Evolutionary conservation across 371 early-diverging fungal genomes (phyloP).

Genomic region (Mortierella sp.): DNA sequence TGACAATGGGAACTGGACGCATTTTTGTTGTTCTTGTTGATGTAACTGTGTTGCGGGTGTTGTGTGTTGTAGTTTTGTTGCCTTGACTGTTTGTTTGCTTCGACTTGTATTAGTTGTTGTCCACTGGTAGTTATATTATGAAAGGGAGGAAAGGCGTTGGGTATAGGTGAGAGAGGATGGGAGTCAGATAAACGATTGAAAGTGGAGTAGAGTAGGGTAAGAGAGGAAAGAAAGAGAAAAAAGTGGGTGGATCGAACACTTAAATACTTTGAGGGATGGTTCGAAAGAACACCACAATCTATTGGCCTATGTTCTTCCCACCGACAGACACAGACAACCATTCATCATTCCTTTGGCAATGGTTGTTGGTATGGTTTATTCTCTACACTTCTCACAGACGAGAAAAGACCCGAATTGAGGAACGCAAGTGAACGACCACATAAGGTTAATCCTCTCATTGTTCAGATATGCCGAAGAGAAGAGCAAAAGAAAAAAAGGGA

Average conservation of each 20-base stretch:
- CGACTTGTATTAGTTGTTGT: neutral
- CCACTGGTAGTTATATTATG: neutral
- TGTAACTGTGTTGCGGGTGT: neutral
- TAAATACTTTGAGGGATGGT: neutral
- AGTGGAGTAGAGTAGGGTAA: neutral
- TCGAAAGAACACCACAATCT: neutral
- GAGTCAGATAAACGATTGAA: neutral
- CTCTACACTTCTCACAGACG: neutral
- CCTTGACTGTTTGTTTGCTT: neutral
- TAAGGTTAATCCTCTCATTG: neutral
- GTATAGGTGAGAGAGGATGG: neutral
- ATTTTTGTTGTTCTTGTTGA: constrained; percentile 17
- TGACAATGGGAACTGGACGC: constrained; percentile 36
- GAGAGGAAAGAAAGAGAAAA: constrained; percentile 7
- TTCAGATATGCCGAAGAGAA: neutral
- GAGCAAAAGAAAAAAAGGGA: constrained; percentile 3
- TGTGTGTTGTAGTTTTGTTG: neutral
- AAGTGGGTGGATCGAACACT: neutral
- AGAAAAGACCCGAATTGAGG: neutral
- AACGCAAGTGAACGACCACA: neutral
- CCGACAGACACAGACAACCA: neutral
- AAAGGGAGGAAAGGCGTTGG: neutral
- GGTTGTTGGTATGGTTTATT: constrained; percentile 3
- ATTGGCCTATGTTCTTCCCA: neutral
- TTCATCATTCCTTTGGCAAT: constrained; percentile 1